Conservation (phyloP, 305 asterid species). For the Fraxinus xanthoxyloides region DNA sequence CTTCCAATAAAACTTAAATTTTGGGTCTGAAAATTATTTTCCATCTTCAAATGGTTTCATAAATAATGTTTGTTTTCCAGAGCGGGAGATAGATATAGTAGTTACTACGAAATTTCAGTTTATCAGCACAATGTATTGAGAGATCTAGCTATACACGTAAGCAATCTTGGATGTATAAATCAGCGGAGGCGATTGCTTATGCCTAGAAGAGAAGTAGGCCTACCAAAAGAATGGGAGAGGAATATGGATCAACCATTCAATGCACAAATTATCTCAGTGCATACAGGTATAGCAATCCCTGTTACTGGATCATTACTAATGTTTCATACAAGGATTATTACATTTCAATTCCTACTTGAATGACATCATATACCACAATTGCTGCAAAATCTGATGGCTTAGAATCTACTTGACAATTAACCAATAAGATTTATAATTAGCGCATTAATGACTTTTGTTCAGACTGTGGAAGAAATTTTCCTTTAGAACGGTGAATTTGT, state of each 20-base stretch:
- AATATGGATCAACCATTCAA: constrained; percentile 57
- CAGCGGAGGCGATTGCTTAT: constrained; percentile 64
- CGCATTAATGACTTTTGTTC: not conserved
- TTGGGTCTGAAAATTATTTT: not conserved
- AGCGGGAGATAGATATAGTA: constrained; percentile 79
- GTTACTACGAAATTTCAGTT: constrained; percentile 81
- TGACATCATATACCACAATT: not conserved
- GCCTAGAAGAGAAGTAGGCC: constrained; percentile 72
- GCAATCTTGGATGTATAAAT: constrained; percentile 50
- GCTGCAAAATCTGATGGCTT: not conserved
- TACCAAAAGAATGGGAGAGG: constrained; percentile 93
- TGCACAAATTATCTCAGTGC: constrained; percentile 75
- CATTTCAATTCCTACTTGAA: not conserved
- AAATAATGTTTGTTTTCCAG: constrained; percentile 35
- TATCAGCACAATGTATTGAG: constrained; percentile 85
- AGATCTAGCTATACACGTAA: constrained; percentile 75
- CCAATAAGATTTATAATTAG: not conserved
- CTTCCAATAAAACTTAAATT: not conserved
- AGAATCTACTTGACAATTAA: not conserved
- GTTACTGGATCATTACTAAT: not conserved
- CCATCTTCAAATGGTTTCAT: not conserved
- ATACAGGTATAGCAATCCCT: constrained; percentile 58
- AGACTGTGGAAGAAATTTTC: not conserved
- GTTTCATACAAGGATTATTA: not conserved
- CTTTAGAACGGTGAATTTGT: not conserved